These are phyloP conservation scores for Ogataea philodendri DNA, from an alignment of 805 yeast species.

Conservation along the genomic window DNA sequence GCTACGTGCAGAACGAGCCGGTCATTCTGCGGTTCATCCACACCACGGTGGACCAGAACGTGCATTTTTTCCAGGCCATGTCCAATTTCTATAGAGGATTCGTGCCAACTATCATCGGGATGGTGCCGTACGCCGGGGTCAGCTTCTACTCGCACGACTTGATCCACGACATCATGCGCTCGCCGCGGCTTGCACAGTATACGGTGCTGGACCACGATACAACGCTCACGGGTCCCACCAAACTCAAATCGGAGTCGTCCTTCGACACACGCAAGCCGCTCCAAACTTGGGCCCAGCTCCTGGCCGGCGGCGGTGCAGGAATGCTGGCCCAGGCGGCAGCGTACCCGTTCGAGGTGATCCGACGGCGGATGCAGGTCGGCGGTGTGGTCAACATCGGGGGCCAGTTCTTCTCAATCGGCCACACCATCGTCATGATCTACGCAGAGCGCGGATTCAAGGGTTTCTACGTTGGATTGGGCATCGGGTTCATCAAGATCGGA, in stretches of 20 bases:
- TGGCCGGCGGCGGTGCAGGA: slow-evolving; percentile 96
- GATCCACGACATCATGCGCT: slow-evolving; percentile 80
- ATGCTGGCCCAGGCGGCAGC: slow-evolving; percentile 94
- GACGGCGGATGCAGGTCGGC: slow-evolving; percentile 95
- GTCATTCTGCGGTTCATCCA: slow-evolving; percentile 30
- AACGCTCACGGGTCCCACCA: slow-evolving; percentile 12
- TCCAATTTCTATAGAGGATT: slow-evolving; percentile 91
- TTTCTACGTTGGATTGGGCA: slow-evolving; percentile 89
- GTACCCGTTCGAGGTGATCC: slow-evolving; percentile 91
- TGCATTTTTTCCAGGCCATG: slow-evolving; percentile 37
- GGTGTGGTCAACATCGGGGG: slow-evolving; percentile 63
- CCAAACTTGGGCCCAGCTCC: slow-evolving; percentile 85
- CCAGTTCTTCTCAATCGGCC: slow-evolving; percentile 49
- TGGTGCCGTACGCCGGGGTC: slow-evolving; percentile 98
- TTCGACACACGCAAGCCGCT: slow-evolving; percentile 60
- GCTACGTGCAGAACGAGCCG: slow-evolving; percentile 31
- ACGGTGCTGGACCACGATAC: slow-evolving; percentile 39
- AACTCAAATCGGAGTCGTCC: slow-evolving; percentile 34
- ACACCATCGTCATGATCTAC: slow-evolving; percentile 60
- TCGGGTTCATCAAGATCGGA: slow-evolving; percentile 90
- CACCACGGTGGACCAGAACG: slow-evolving; percentile 31
- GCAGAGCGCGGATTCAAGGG: slow-evolving; percentile 80
- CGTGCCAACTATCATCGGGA: slow-evolving; percentile 88
- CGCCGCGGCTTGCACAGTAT: slow-evolving; percentile 51
- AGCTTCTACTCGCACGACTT: slow-evolving; percentile 92